A percentile compares a stretch with the other conserved stretches of the same genome.
Evolutionary conservation across 2,329 filamentous ascomycete species (phyloP).

Genomic region (Biscogniauxia sp.): DNA sequence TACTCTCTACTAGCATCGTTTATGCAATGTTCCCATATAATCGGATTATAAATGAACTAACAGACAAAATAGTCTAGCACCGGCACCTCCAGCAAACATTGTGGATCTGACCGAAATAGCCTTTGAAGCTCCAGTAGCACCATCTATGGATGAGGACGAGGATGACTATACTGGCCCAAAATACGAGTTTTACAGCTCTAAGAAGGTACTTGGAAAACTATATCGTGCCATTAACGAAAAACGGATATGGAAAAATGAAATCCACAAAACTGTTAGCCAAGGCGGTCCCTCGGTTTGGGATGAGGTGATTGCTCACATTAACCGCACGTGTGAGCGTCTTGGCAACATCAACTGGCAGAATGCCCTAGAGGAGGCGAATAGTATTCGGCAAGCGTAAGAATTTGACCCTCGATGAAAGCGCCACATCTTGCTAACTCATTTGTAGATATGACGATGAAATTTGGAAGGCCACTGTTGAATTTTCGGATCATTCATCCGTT

Average conservation of each 20-base stretch:
- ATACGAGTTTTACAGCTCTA: slow-evolving; percentile 62
- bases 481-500: slow-evolving; percentile 43
- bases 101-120: slow-evolving; percentile 44
- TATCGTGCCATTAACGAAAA: slow-evolving; percentile 73
- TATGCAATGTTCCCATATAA: background rate
- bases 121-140: slow-evolving; percentile 33
- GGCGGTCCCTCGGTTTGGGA: slow-evolving; percentile 43
- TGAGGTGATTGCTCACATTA: slow-evolving; percentile 34
- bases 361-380: slow-evolving; percentile 38
- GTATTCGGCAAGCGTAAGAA: slow-evolving; percentile 46
- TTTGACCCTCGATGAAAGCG: background rate
- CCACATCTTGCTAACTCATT: slow-evolving; percentile 1
- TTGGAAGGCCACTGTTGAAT: slow-evolving; percentile 40
- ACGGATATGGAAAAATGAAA: slow-evolving; percentile 57
- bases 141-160: slow-evolving; percentile 41
- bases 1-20: background rate
- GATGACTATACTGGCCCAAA: slow-evolving; percentile 44
- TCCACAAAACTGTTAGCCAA: slow-evolving; percentile 32
- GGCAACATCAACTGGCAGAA: slow-evolving; percentile 35
- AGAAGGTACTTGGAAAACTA: slow-evolving; percentile 66
- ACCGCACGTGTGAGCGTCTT: slow-evolving; percentile 27
- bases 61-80: slow-evolving; percentile 39
- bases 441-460: slow-evolving; percentile 47
- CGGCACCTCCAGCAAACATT: slow-evolving; percentile 43
- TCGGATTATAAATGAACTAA: background rate